A percentile compares a stretch with the other conserved stretches of the same genome.
Evolutionary conservation across 768 basidiomycete species (phyloP).

Genomic region (Leccinum incarnatum): DNA sequence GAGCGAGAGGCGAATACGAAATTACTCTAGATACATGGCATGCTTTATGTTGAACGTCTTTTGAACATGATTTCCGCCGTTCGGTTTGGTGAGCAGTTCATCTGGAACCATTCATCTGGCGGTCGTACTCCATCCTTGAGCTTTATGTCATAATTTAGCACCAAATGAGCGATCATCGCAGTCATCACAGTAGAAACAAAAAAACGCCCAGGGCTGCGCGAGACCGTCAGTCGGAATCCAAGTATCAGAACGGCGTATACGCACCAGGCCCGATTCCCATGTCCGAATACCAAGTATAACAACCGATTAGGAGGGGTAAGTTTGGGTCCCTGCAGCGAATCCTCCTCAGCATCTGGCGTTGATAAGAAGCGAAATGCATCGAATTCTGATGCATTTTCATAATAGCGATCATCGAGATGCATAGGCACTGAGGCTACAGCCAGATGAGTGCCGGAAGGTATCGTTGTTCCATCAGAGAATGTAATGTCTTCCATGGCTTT

Average conservation of each 20-base stretch:
- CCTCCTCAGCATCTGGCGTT: slow-evolving; percentile 24
- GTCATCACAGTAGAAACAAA: slow-evolving; percentile 42
- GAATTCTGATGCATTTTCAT: slow-evolving; percentile 41
- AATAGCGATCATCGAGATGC: slow-evolving; percentile 41
- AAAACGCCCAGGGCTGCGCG: slow-evolving; percentile 40
- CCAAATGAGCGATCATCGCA: slow-evolving; percentile 39
- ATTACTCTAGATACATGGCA: slow-evolving; percentile 6
- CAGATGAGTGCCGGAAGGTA: slow-evolving; percentile 41
- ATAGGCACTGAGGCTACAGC: slow-evolving; percentile 31
- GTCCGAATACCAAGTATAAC: slow-evolving; percentile 37
- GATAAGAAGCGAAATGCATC: slow-evolving; percentile 41
- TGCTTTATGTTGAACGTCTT: slow-evolving; percentile 22
- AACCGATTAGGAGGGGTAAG: slow-evolving; percentile 30
- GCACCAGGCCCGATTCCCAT: slow-evolving; percentile 35
- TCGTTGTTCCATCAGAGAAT: slow-evolving; percentile 35
- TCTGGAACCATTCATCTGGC: slow-evolving; percentile 32
- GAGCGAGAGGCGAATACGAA: slow-evolving; percentile 8
- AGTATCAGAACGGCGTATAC: slow-evolving; percentile 7
- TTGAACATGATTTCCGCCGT: slow-evolving; percentile 38
- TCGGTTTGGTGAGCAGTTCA: slow-evolving; percentile 37
- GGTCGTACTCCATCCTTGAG: slow-evolving; percentile 36
- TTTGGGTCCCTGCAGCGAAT: slow-evolving; percentile 25
- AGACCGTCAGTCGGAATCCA: slow-evolving; percentile 7
- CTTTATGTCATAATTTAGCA: slow-evolving; percentile 40
- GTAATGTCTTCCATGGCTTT: slow-evolving; percentile 34